Evolutionary conservation across 1,284 basidiomycete genomes (phyloP).

Genomic region (Ustilago vetiveriae): DNA sequence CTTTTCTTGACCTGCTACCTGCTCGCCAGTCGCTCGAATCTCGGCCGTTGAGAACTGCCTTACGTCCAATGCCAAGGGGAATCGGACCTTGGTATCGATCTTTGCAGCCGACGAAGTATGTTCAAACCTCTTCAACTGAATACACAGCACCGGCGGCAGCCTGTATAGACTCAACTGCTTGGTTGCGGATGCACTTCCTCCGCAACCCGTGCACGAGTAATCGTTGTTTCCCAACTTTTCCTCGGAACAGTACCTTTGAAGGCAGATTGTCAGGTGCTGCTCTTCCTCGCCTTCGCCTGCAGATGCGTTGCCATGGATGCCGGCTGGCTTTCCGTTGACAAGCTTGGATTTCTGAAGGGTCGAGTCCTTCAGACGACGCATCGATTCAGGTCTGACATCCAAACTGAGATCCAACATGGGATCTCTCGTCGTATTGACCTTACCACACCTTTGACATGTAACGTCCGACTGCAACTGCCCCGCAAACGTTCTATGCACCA

Average conservation of each 20-base stretch:
- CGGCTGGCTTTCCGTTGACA: conserved; percentile 12
- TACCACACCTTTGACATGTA: conserved; percentile 79
- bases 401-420: conserved; percentile 91
- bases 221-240: conserved; percentile 58
- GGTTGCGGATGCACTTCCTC: conserved; percentile 37
- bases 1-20: no score
- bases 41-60: conserved; percentile 78
- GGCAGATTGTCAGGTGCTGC: conserved; percentile 50
- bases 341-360: conserved; percentile 5
- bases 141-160: conserved; percentile 88
- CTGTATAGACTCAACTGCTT: conserved; percentile 85
- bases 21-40: conserved; percentile 29
- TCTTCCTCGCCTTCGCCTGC: conserved; percentile 43
- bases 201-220: conserved; percentile 71
- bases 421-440: conserved; percentile 81
- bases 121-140: conserved; percentile 98
- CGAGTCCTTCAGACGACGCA: conserved; percentile 20
- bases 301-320: conserved; percentile 2
- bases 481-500: conserved; percentile 89
- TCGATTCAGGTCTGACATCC: conserved; percentile 72
- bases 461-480: conserved; percentile 89
- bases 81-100: conserved; percentile 83
- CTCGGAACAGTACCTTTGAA: conserved; percentile 58
- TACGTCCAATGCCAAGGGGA: conserved; percentile 87
- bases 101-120: conserved; percentile 76